Conservation (phyloP, 192 early-diverging fungal genomes). For the Coemansia sp. region DNA sequence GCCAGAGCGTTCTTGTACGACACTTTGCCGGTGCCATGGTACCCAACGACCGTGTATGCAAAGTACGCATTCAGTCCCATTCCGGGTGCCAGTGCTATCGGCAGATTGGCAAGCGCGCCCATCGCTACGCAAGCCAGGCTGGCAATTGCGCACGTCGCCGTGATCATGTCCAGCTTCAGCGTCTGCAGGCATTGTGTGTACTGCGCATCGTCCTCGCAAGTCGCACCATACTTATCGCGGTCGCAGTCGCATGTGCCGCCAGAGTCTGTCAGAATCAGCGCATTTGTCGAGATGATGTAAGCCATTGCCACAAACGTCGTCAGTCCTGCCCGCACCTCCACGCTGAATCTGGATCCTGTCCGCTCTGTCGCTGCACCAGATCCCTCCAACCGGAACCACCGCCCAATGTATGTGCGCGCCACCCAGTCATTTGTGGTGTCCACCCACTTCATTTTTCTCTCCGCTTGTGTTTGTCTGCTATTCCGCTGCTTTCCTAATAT, state of each 20-base stretch:
- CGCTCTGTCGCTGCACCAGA: constrained; percentile 61
- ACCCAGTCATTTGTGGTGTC: constrained; percentile 59
- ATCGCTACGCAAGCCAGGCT: constrained; percentile 68
- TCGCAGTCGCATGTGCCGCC: constrained; percentile 79
- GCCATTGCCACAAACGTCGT: constrained; percentile 74
- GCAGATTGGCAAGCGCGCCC: constrained; percentile 71
- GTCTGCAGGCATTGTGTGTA: constrained; percentile 66
- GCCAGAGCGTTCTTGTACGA: constrained; percentile 66
- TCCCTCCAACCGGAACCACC: constrained; percentile 64
- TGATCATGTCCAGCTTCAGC: constrained; percentile 70
- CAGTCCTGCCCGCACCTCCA: constrained; percentile 70
- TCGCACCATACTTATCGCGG: constrained; percentile 54
- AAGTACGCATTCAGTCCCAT: constrained; percentile 86
- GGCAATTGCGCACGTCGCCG: constrained; percentile 68
- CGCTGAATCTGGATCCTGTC: constrained; percentile 62
- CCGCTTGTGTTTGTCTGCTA: no score
- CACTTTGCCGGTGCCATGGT: constrained; percentile 76
- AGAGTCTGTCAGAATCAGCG: constrained; percentile 71
- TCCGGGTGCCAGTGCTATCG: constrained; percentile 78
- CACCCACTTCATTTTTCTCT: constrained; percentile 50
- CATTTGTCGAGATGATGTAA: constrained; percentile 73
- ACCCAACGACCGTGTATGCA: constrained; percentile 80
- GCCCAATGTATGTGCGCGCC: constrained; percentile 59
- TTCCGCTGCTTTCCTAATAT: no score
- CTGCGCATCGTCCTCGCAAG: constrained; percentile 59